Base-by-base conservation (phyloP, 768 basidiomycete genomes). In the Suillus discolor region DNA sequence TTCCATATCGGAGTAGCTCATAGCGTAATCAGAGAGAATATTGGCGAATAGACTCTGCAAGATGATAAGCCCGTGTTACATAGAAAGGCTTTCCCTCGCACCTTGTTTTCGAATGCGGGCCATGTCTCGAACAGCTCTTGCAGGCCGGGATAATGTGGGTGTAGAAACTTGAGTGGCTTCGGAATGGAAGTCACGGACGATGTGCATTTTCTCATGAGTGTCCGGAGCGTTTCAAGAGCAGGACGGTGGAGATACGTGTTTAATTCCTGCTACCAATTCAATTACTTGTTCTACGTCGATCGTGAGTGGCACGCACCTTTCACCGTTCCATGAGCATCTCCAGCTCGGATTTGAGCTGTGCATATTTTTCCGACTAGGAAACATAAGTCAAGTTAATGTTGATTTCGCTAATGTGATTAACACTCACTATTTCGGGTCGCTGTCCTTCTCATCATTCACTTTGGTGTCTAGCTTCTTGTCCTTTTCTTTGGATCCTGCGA, bases 1-100 rank as follows among this genome's bases (percentile, higher is more conserved):
- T 99, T 64, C 96, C 97, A 94, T 96, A 79, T 99, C 97, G 11
- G 96, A 98, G 76, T 99, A 99, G 8, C 97, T 99, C 97, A 99
- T 99, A 8, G 97, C 97, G 55, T 99, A 89, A 7, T 98, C 97
- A 44, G 97, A 98, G 34, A 99, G 85, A 66, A 99, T 98, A 72
- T 97, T 96, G 31, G 96, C 96, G 75, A 99, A 96, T 51, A 97
- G 86, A 70, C 91, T 91, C 94, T 97, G 75, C 4, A 65, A 28
- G 44, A 57, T 57, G 9, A 47, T 65, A 8, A 69, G 65, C 53
- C 42, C 31, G 6, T 9, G 51, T 28, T 6, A 38, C 47, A 34
- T 23, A 39, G 12, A 39, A 47, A 13, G 31, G 6, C 25, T 34
- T 64, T 23, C 28, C 31, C 3, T 38, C 49, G 57, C 72, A 92